Evolutionary conservation across 768 basidiomycete species (phyloP).

Genomic region (Hydnomerulius pinastri): DNA sequence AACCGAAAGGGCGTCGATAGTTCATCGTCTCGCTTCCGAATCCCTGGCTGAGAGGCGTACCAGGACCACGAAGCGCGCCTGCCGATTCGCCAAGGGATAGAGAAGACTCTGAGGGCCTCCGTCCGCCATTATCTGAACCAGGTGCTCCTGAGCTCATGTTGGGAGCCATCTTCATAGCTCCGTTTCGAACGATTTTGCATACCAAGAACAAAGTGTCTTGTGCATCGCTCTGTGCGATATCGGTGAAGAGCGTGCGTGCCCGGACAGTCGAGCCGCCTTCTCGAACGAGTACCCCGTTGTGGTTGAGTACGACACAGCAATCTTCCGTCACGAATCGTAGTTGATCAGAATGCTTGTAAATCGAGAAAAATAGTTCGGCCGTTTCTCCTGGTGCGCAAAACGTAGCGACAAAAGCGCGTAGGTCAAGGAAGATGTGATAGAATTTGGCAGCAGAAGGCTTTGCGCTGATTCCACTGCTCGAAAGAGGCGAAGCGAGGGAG

Average conservation of each 20-base stretch:
- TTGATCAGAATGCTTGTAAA: conserved; percentile 79
- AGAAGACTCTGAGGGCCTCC: conserved; percentile 59
- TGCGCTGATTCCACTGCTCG: neutral
- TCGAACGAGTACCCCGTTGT: conserved; percentile 85
- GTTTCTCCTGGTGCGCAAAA: conserved; percentile 90
- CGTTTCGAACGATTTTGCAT: conserved; percentile 88
- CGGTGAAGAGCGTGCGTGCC: conserved; percentile 86
- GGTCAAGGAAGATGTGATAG: conserved; percentile 87
- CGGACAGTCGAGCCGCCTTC: conserved; percentile 60
- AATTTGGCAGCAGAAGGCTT: conserved; percentile 64
- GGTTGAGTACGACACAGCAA: conserved; percentile 85
- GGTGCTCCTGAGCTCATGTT: conserved; percentile 50
- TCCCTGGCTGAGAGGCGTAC: conserved; percentile 28
- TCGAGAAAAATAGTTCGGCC: conserved; percentile 90
- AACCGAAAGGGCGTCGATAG: conserved; percentile 92
- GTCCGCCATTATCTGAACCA: conserved; percentile 39
- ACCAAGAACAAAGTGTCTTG: conserved; percentile 87
- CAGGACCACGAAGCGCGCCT: conserved; percentile 14
- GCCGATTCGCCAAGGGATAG: conserved; percentile 38
- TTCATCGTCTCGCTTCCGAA: conserved; percentile 40
- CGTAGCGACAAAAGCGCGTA: conserved; percentile 90
- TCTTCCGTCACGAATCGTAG: conserved; percentile 92
- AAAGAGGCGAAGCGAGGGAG: conserved; percentile 31
- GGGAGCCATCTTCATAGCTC: conserved; percentile 74
- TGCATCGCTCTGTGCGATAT: conserved; percentile 84